These are phyloP conservation scores for Moelleriella libera DNA, from an alignment of 2,329 filamentous ascomycete genomes.

Conservation along the genomic window DNA sequence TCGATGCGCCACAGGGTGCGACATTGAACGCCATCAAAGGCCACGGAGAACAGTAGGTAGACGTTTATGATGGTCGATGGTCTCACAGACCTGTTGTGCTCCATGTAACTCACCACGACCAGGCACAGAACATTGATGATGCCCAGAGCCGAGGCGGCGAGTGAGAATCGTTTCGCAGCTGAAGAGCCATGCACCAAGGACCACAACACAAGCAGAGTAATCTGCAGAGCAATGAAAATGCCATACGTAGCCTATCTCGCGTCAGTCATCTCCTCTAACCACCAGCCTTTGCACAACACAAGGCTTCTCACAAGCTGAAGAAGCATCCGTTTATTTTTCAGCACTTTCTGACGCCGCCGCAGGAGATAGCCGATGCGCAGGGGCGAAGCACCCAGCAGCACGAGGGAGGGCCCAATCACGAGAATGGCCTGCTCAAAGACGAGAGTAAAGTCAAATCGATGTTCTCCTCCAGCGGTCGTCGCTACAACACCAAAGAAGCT, in stretches of 20 bases:
- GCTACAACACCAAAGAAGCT: background rate
- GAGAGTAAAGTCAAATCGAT: background rate
- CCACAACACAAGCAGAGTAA: no score
- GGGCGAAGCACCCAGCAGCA: no score
- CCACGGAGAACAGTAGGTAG: background rate
- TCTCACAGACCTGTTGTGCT: conserved; percentile 15
- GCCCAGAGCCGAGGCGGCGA: conserved; percentile 2
- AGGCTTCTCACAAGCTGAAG: no score
- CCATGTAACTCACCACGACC: conserved; percentile 12
- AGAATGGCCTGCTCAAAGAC: conserved; percentile 1
- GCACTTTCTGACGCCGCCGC: no score
- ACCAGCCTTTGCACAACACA: no score
- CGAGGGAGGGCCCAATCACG: background rate
- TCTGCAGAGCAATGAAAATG: no score
- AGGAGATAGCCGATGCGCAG: no score
- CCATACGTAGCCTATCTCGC: no score
- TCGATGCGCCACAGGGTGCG: background rate
- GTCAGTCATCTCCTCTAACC: no score
- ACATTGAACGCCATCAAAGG: background rate
- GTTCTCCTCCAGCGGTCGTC: background rate
- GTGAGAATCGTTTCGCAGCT: background rate
- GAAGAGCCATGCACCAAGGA: no score
- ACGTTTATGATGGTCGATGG: background rate
- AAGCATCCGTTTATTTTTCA: no score
- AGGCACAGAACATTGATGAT: background rate